These are phyloP conservation scores for Candolleomyces efflorescens DNA, from an alignment of 768 basidiomycete species.

Conservation along the genomic window DNA sequence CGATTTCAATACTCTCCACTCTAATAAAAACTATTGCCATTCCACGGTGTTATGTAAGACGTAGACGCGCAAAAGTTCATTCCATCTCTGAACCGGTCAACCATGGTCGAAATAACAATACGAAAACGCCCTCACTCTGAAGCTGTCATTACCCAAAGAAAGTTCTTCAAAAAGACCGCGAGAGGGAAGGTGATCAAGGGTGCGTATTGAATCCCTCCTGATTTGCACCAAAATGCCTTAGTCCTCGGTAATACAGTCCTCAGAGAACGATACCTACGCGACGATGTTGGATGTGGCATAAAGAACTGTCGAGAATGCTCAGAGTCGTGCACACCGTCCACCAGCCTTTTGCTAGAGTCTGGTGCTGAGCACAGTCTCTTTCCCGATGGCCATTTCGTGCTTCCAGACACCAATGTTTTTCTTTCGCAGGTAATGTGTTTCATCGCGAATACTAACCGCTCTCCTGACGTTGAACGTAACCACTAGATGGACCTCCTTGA, in stretches of 20 bases:
- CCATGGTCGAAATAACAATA: conserved; percentile 61
- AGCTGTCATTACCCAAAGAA: conserved; percentile 75
- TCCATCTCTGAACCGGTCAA: background rate
- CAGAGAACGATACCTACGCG: conserved; percentile 89
- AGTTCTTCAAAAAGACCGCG: conserved; percentile 95
- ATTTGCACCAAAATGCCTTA: background rate
- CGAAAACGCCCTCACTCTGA: conserved; percentile 68
- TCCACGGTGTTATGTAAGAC: background rate
- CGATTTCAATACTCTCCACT: background rate
- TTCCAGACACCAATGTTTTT: conserved; percentile 96
- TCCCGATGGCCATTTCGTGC: conserved; percentile 69
- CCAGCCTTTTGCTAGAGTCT: conserved; percentile 24
- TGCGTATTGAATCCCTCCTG: conserved; percentile 25
- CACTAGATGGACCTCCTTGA: conserved; percentile 90
- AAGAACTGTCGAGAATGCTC: conserved; percentile 63
- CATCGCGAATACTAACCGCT: conserved; percentile 4
- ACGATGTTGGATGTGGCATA: conserved; percentile 88
- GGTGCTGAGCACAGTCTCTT: conserved; percentile 61
- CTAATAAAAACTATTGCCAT: background rate
- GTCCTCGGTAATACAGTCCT: conserved; percentile 52
- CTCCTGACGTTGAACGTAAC: background rate
- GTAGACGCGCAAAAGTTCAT: background rate
- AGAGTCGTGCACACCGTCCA: conserved; percentile 1
- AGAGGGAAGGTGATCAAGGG: conserved; percentile 93
- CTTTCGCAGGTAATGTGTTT: conserved; percentile 66